Evolutionary conservation across 257 asterid genomes (phyloP).

Genomic region (Plantago ovata): DNA sequence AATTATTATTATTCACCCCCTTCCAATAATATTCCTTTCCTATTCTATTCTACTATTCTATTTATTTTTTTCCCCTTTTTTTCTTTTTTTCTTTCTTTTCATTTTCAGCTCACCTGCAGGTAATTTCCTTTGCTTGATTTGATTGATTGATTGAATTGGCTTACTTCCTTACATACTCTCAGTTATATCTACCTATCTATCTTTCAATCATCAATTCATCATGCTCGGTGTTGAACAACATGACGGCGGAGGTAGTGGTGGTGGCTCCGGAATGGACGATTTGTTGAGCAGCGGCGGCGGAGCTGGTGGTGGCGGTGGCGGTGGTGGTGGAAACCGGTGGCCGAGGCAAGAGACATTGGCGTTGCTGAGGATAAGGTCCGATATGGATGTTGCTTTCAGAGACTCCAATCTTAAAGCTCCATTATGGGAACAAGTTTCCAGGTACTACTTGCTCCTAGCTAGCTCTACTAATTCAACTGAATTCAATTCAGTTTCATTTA

Average conservation of each 20-base stretch:
- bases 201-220: background rate
- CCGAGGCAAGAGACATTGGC: conserved; percentile 11
- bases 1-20: background rate
- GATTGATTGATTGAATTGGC: too few relatives aligned
- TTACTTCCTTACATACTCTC: too few relatives aligned
- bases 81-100: too few relatives aligned
- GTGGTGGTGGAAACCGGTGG: conserved; percentile 8
- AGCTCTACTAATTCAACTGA: too few relatives aligned
- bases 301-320: background rate
- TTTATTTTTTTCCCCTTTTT: too few relatives aligned
- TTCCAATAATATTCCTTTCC: too few relatives aligned
- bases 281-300: background rate
- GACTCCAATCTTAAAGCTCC: conserved; percentile 14
- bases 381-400: conserved; percentile 11
- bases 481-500: background rate
- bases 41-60: too few relatives aligned
- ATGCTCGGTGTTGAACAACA: background rate
- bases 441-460: background rate
- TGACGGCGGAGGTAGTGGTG: background rate
- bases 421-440: conserved; percentile 14
- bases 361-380: conserved; percentile 4
- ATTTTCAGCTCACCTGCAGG: too few relatives aligned
- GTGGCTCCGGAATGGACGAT: background rate
- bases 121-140: too few relatives aligned
- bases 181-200: too few relatives aligned